phyloP scores from a whole-genome alignment of 176 grass and related monocot species.

The Rhipidocladum racemiflorum region DNA sequence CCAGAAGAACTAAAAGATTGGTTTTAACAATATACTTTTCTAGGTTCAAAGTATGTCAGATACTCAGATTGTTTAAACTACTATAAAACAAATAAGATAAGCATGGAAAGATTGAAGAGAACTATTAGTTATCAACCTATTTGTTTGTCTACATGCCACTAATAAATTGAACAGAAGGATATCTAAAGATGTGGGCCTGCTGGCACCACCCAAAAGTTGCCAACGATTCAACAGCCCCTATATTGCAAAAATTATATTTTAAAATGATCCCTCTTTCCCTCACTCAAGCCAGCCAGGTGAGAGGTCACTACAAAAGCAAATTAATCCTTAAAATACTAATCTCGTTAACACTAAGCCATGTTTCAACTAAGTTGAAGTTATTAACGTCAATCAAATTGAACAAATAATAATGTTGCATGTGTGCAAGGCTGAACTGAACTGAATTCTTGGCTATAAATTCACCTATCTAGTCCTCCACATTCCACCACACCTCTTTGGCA shows the following conservation, averaged over 20 bases:
- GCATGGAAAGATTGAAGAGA: background rate
- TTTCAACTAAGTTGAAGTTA: background rate
- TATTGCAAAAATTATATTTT: background rate
- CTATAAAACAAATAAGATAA: background rate
- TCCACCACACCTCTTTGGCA: background rate
- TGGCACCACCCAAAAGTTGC: background rate
- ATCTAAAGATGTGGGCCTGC: background rate
- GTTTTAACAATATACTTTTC: background rate
- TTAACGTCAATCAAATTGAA: background rate
- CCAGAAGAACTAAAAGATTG: background rate
- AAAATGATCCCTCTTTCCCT: background rate
- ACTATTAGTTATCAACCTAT: background rate
- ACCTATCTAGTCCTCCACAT: background rate
- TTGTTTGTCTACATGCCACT: background rate
- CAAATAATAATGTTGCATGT: background rate
- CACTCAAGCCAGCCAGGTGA: background rate
- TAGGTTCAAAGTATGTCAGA: background rate
- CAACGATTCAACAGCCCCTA: background rate
- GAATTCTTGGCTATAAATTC: background rate
- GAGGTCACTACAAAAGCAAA: background rate
- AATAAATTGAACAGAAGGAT: background rate
- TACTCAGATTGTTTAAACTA: background rate
- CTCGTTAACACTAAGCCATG: background rate
- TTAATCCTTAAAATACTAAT: background rate
- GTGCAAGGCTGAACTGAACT: background rate